Evolutionary conservation across 306 rosid genomes (phyloP), one percentile per base, ranked within the genome.

Genomic region (Quercus aquifolioides): DNA sequence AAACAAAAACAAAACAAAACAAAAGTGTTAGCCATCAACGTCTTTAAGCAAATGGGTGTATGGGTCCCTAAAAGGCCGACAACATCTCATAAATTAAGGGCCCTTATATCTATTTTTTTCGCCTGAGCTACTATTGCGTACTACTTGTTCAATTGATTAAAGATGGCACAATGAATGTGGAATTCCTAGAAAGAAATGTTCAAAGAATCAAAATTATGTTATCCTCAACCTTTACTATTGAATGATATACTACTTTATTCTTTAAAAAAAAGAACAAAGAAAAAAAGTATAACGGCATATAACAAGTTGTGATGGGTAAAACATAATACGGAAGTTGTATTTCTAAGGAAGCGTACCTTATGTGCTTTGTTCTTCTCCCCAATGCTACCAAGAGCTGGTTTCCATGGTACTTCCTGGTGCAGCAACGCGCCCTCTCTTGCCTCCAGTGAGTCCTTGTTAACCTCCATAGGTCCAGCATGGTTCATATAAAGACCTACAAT

Each of bases 401-500:
- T 73, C 71, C 35, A 43, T 65, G 20, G 74, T 9, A 57, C 65
- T 18, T 74, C 82, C 38, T 38, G 78, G 70, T 69, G 84, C 31
- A 28, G 65, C 30, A 56, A 55, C 52, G 6, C 10, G 21, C 62
- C 70, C 1, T 60, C 21, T 10, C 19, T 28, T 38, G 8, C 41
- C 58, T 26, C 80, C 58, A n/a, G 46, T 67, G 13, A 14, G n/a
- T 77, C 80, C n/a, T 80, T 76, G 26, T 55, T 68, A n/a, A 43
- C 76, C 23, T 54, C 55, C 19, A 60, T 13, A 7, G 46, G 46
- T 49, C 17, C 86, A 20, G 71, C 83, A 70, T 67, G 65, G 21
- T 55, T 82, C 84, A 82, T 28, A 7, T 82, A 92, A 85, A 91
- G 87, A 81, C 74, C 76, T 20, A 89, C 55, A 9, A 94, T 89